phyloP scores from a whole-genome alignment of 208 protist species.

The Crithidia expoeki region DNA sequence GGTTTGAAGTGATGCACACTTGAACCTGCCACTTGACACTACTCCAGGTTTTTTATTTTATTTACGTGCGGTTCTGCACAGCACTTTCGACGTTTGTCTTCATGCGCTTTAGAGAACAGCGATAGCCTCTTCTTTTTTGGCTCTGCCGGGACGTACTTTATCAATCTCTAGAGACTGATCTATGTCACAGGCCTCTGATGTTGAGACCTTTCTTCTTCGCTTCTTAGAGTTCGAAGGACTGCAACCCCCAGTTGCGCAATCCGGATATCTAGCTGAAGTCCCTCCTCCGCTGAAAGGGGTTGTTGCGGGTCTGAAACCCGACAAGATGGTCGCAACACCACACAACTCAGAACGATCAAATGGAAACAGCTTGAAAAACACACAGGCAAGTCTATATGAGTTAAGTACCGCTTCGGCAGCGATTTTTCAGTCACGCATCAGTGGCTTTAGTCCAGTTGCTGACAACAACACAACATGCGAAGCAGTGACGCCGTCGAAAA shows the following conservation, averaged over 20 bases:
- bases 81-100: too few relatives aligned
- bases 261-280: neutral
- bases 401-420: neutral
- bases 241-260: neutral
- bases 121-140: too few relatives aligned
- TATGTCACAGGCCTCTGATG: constrained; percentile 23
- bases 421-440: too few relatives aligned
- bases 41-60: neutral
- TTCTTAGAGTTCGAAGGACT: constrained; percentile 13
- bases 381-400: neutral
- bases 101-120: too few relatives aligned
- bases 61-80: too few relatives aligned
- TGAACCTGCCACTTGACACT: too few relatives aligned
- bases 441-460: too few relatives aligned
- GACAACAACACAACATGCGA: neutral
- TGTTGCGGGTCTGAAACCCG: neutral
- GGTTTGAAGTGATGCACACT: too few relatives aligned
- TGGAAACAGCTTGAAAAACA: neutral
- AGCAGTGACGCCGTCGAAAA: neutral
- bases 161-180: neutral
- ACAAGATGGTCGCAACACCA: neutral
- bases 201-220: constrained; percentile 8
- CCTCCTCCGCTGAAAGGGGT: neutral
- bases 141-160: neutral
- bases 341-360: neutral